Evolutionary conservation across 495 filamentous ascomycete genomes (phyloP), one percentile per base, ranked within the genome.

Genomic region (Tuber calosporum): DNA sequence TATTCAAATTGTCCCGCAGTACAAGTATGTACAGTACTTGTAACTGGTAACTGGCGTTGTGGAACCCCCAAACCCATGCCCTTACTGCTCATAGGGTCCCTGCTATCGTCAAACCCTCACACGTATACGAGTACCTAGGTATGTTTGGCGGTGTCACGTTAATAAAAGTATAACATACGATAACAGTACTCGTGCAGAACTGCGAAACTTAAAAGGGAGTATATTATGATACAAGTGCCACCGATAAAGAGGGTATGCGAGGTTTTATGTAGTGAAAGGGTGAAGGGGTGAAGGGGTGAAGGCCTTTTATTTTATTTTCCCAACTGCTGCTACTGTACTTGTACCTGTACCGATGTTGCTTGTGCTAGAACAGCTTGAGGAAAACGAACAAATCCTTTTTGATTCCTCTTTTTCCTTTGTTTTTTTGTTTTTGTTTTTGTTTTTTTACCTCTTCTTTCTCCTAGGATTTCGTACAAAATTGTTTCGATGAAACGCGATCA

Each of bases 361-460:
- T n/a, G 8, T 15, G 53, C n/a, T 30, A 4, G n/a, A 58, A 30
- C 19, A 30, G 5, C 53, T 30, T 1, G 1, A 62, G 53, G 26
- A 62, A 62, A 34, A 19, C 13, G 42, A 43, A 19, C 26, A 34
- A 34, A 62, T 78, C 68, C 68, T 67, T 67, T 77, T 78, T 77
- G 41, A 38, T 26, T 22, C 36, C 30, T 40, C 40, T 30, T 72
- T 76, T 77, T 9, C 43, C 72, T 68, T 34, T 41, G 70, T 68
- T 66, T 17, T 15, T n/a, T 7, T 73, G 36, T 38, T 19, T 53
- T 40, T 48, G 48, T 45, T 69, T 39, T 22, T 43, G 67, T 48
- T 77, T 40, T 58, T 67, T 62, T 34, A 9, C 26, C 26, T 15
- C 5, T 30, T 30, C 26, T 34, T 13, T 26, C 53, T 34, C 53